Base-by-base conservation (phyloP, 345 rosid genomes). In the Isatis tinctoria region DNA sequence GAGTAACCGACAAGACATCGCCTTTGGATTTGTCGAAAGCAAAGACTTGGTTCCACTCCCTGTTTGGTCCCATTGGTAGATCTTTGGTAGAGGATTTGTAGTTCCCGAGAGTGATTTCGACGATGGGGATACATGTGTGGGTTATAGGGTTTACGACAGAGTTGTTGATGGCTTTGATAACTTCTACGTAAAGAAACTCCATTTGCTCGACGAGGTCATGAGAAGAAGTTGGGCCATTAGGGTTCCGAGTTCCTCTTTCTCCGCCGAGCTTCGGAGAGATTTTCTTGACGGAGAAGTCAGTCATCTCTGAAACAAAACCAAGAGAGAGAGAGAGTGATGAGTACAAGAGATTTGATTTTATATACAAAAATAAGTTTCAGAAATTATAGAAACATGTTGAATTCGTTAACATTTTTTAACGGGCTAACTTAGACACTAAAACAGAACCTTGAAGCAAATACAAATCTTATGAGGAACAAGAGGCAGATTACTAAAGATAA, bases 11-110 rank as follows among this genome's bases (percentile, higher is more conserved):
- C 58, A 75, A 69, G 53, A 69, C 70, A 61, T 69, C 75, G 9
- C 70, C 79, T 62, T 53, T 35, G 40, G 65, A 0, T 76, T 61
- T 69, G 70, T 76, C 79, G 51, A 76, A 69, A 69, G 75, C 79
- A 18, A 76, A 76, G 16, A 52, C 59, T 54, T 61, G 74, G 39
- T 69, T 54, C 79, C 58, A 75, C 11, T 60, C 57, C 37, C 17
- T 5, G 30, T 49, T 8, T 37, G 68, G 69, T 67, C 62, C 54
- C 1, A 45, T 7, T 60, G 60, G 65, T 44, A 76, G 59, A 35
- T 1, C n/a, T 26, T 44, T 20, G 8, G 79, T 76, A 4, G 74
- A 61, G 32, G 70, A 61, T 18, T 17, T 69, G 60, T 62, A 54
- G 69, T 76, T 76, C 26, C 75, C 74, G 10, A 62, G 70, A 22